Base-by-base conservation (phyloP, 495 filamentous ascomycete genomes). In the Saxispiralis lemnorum region DNA sequence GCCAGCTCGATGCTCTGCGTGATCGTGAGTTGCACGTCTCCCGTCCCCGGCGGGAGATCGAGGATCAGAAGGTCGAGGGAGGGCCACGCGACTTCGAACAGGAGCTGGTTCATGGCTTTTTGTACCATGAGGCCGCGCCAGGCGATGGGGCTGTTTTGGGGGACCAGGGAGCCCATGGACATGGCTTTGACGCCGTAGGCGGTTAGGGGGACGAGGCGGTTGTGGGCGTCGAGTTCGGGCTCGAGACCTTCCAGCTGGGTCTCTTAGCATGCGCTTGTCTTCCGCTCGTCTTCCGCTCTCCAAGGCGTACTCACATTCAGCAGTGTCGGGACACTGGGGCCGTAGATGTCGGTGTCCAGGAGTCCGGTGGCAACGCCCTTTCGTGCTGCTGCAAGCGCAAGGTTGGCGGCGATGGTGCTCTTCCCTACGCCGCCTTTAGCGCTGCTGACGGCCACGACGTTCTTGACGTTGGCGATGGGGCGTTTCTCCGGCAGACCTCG, bases 371-470 rank as follows among this genome's bases (percentile, higher is more conserved):
- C 73, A 37, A 81, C 73, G 32, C 87, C 87, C 30, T 71, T 72
- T 35, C 80, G 75, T 2, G 85, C 83, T 51, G 93, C 80, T 16
- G 85, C 71, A 1, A 96, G 75, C 7, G 87, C 78, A 41, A 96
- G 72, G 56, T 96, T 96, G 18, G 82, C 80, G 6, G 89, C 81
- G 24, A 99, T 77, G 13, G 89, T 99, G 35, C 80, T 87, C 56
- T 99, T 99, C 0, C 89, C 89, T 1, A 99, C 89, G 31, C 89
- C 89, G 9, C 89, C 89, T 53, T 99, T 99, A 6, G 92, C 89
- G 0, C 86, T 94, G 31, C 83, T 93, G 14, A 99, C 80, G 24
- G 83, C 88, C 44, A 99, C 70, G 14, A 94, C 73, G 54, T 95
- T 89, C 52, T 71, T 69, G 38, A 96, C 87, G 56, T 80, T 72